A percentile compares a stretch with the other conserved stretches of the same genome.
Conservation (phyloP, 1,284 basidiomycete genomes). For the Ustilago crameri region DNA sequence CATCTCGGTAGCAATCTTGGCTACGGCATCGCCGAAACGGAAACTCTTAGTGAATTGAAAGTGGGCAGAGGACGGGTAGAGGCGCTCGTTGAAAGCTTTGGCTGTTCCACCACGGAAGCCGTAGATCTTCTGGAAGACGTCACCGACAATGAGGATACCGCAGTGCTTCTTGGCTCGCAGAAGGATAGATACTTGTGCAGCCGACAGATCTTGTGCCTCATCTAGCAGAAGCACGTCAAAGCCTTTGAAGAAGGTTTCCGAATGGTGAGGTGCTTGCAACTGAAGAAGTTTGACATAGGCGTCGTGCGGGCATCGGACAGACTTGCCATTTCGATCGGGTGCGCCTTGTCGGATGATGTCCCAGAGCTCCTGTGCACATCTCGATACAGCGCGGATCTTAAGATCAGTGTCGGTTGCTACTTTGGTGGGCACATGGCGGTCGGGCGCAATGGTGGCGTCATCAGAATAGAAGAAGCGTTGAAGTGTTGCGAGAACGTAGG, state of each 20-base stretch:
- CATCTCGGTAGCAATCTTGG: conserved; percentile 52
- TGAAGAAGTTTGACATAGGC: conserved; percentile 64
- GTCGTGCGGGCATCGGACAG: conserved; percentile 59
- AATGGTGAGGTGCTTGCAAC: conserved; percentile 44
- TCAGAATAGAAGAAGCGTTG: conserved; percentile 60
- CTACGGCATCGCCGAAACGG: conserved; percentile 59
- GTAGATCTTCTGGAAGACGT: conserved; percentile 64
- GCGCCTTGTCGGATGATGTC: conserved; percentile 45
- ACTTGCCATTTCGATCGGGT: conserved; percentile 31
- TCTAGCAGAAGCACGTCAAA: conserved; percentile 61
- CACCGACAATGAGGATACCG: conserved; percentile 62
- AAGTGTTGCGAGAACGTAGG: conserved; percentile 56
- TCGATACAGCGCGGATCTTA: conserved; percentile 34
- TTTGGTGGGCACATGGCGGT: conserved; percentile 51
- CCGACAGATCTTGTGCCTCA: conserved; percentile 63
- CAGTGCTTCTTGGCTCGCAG: conserved; percentile 53
- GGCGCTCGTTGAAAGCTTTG: conserved; percentile 57
- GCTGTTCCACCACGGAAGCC: conserved; percentile 63
- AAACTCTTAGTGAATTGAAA: conserved; percentile 62
- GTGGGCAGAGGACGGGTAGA: conserved; percentile 48
- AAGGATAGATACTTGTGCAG: conserved; percentile 57
- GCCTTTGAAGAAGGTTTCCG: conserved; percentile 45
- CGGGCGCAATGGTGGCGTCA: conserved; percentile 40
- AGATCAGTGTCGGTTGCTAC: conserved; percentile 55
- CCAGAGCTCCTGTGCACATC: conserved; percentile 54